Base-by-base conservation (phyloP, 2,329 filamentous ascomycete genomes). In the Cladosporium sp. region DNA sequence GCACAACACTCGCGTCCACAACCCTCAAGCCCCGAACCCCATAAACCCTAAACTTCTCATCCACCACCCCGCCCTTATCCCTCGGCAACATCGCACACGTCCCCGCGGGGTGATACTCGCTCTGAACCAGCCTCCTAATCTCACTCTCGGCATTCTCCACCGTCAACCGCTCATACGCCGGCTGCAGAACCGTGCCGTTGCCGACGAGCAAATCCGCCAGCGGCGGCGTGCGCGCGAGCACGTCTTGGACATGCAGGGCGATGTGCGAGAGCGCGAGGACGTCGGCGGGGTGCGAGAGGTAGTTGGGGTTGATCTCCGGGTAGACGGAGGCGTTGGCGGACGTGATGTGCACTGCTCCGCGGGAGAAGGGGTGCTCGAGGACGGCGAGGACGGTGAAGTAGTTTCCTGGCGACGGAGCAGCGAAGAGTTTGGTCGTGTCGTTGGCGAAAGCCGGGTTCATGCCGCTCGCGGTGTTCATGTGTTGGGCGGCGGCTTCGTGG, bases 261-360 rank as follows among this genome's bases (percentile, higher is more conserved):
- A 8, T 32, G 38, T 40, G 9, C 45, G 45, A 32, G 14, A 48
- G 40, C 4, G 34, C 13, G 18, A 48, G 13, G 5, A 34, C 45
- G 11, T 48, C 51, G 2, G 31, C n/a, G 37, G 63, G 57, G 2
- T 62, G 16, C 37, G 57, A 54, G 53, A 84, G 70, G 57, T 78
- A 75, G 4, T 76, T 64, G 10, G 78, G 77, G 18, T 75, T 71
- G 19, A 66, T 60, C 18, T 46, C 10, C 0, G 62, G 61, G 52
- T 59, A 53, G 5, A 54, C 40, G 19, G 56, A 41, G 31, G 59
- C 46, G 49, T 61, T 41, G 37, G 58, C 14, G 11, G 59, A 58
- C 10, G 50, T 19, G 51, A 64, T 58, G 52, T 66, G 63, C 16
- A 59, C 52, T 22, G 41, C 56, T n/a, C 63, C 63, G 8, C 63